Evolutionary conservation across 2,329 filamentous ascomycete genomes (phyloP), one percentile per base, ranked within the genome.

Genomic region (Nectriaceae sp.): DNA sequence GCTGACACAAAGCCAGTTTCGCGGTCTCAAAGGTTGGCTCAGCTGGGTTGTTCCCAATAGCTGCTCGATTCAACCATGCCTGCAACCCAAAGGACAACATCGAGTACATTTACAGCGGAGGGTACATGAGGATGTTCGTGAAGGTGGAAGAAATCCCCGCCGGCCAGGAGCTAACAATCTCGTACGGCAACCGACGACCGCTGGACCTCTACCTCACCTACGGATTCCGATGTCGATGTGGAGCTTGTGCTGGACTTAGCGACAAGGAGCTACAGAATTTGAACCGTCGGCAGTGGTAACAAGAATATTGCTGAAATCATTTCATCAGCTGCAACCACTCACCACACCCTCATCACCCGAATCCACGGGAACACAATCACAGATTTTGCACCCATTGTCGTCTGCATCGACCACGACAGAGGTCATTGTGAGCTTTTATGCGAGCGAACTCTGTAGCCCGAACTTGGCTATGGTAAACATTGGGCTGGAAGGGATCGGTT

Each of bases 31-130:
- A 62, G 8, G 35, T 24, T 1, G 46, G 49, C 1, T 53, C 62
- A 5, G 73, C 69, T 0, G 71, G 69, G 2, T 51, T 83, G 3
- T 82, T 81, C 47, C 69, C 75, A 1, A 66, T 79, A 5, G 77
- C 75, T 0, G 75, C 79, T 0, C 71, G 80, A 3, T 83, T 85
- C 65, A 85, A 85, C 59, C 82, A 85, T 58, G 75, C 79, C 0
- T 85, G 82, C 57, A 49, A 55, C 2, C 68, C 72, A 0, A 61
- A 55, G 3, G 61, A 70, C 45, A 79, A 75, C 37, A 59, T 81
- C 21, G 54, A 65, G 2, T 83, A 77, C 56, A 54, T 40, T 1
- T 80, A 73, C 54, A 69, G 78, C 42, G 5, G 42, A 0, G 53
- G 65, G 5, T 60, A 66, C 3, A 71, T 85, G 26, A 62, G 69